phyloP scores from a whole-genome alignment of 2,329 filamentous ascomycete genomes.

The Emmonsia crescens region DNA sequence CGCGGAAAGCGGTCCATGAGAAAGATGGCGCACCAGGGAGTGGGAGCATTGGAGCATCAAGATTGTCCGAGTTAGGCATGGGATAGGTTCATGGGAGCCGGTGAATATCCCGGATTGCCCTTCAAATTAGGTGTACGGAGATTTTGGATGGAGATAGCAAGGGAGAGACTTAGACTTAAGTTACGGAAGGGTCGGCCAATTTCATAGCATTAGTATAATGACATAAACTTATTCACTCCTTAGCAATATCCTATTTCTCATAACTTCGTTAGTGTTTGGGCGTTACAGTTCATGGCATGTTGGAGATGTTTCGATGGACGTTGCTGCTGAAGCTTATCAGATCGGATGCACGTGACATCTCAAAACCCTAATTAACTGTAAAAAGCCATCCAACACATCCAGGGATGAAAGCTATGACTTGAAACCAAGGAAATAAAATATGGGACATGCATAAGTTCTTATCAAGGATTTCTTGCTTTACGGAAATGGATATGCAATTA shows the following conservation, averaged over 20 bases:
- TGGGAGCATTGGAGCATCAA: slow-evolving; percentile 31
- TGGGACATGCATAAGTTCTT: no score
- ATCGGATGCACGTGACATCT: background rate
- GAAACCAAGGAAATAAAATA: no score
- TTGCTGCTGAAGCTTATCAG: no score
- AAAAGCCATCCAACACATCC: no score
- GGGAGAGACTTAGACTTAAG: background rate
- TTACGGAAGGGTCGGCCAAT: no score
- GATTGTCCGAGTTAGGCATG: background rate
- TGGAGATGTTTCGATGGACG: no score
- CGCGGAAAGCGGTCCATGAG: slow-evolving; percentile 63
- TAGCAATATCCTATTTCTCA: background rate
- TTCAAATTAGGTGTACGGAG: background rate
- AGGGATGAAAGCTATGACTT: no score
- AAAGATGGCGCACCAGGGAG: slow-evolving; percentile 49
- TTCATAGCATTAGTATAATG: background rate
- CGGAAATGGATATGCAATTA: no score
- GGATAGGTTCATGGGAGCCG: background rate
- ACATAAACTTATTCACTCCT: background rate
- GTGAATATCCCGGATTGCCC: background rate
- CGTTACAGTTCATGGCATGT: no score
- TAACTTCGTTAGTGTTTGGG: background rate
- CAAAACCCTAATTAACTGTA: background rate
- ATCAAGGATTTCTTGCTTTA: no score
- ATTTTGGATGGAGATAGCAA: background rate